These are phyloP conservation scores for Tephrocybe sp. DNA, from an alignment of 768 basidiomycete species.

Conservation along the genomic window DNA sequence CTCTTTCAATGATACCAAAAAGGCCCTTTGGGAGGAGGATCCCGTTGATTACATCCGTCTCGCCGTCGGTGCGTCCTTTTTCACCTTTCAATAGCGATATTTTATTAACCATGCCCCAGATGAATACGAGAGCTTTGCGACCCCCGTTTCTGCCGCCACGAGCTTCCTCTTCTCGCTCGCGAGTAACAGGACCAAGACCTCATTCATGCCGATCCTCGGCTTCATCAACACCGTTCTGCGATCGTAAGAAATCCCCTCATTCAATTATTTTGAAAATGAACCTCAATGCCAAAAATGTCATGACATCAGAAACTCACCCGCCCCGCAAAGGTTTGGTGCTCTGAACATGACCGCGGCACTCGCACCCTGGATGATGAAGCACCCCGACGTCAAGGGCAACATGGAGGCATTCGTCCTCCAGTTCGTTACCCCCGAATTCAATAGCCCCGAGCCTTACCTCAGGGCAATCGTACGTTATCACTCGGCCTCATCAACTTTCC, in stretches of 20 bases:
- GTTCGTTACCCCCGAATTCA: slow-evolving; percentile 75
- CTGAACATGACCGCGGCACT: slow-evolving; percentile 80
- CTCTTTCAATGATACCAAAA: slow-evolving; percentile 68
- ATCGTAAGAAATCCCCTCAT: too few relatives aligned
- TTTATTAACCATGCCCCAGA: slow-evolving; percentile 40
- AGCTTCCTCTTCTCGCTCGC: slow-evolving; percentile 79
- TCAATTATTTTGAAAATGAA: too few relatives aligned
- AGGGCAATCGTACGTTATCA: slow-evolving; percentile 65
- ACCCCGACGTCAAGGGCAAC: slow-evolving; percentile 73
- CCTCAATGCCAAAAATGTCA: too few relatives aligned
- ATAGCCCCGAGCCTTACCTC: slow-evolving; percentile 66
- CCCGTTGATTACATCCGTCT: slow-evolving; percentile 81
- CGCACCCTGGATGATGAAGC: slow-evolving; percentile 78
- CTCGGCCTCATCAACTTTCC: slow-evolving; percentile 2
- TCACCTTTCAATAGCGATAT: neutral
- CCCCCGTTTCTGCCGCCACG: slow-evolving; percentile 77
- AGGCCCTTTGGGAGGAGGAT: slow-evolving; percentile 77
- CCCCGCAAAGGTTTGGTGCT: slow-evolving; percentile 79
- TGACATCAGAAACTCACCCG: slow-evolving; percentile 35
- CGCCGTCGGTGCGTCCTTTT: slow-evolving; percentile 55
- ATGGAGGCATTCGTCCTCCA: slow-evolving; percentile 79
- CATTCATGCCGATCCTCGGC: slow-evolving; percentile 77
- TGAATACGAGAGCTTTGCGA: slow-evolving; percentile 77
- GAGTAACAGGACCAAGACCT: slow-evolving; percentile 76
- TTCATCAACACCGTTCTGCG: slow-evolving; percentile 77